phyloP scores from a whole-genome alignment of 495 filamentous ascomycete species.

The Daldinia childiae region DNA sequence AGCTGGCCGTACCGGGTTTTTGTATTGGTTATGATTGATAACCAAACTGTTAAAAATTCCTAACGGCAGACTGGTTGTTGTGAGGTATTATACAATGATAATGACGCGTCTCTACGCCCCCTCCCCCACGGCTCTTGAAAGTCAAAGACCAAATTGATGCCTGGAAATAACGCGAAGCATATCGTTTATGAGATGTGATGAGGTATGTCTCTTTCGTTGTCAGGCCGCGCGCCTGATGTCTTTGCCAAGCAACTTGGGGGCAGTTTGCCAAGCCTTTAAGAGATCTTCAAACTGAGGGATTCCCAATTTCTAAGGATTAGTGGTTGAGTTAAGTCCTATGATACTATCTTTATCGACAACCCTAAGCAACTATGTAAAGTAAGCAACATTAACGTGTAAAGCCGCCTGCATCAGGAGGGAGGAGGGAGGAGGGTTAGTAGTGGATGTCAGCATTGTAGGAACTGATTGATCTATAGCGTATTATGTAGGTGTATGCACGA shows the following conservation, averaged over 20 bases:
- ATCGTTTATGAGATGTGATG: slow-evolving; percentile 1
- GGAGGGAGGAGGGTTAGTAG: neutral
- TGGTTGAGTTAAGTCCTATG: neutral
- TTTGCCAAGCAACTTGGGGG: slow-evolving; percentile 30
- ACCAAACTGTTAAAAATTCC: neutral
- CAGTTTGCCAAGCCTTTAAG: slow-evolving; percentile 30
- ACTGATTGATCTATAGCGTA: neutral
- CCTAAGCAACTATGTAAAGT: neutral
- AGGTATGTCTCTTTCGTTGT: slow-evolving; percentile 5
- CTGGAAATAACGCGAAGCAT: slow-evolving; percentile 2
- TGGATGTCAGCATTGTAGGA: neutral
- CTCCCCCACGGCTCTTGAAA: neutral
- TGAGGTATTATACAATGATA: slow-evolving; percentile 22
- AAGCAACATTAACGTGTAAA: slow-evolving; percentile 16
- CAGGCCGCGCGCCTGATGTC: slow-evolving; percentile 8
- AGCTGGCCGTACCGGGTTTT: neutral
- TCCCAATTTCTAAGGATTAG: slow-evolving; percentile 16
- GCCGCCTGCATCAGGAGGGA: slow-evolving; percentile 9
- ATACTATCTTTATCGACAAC: slow-evolving; percentile 19
- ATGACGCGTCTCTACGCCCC: slow-evolving; percentile 18
- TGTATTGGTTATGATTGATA: neutral
- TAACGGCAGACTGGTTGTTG: neutral
- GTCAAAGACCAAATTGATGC: neutral
- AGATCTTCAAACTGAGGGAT: slow-evolving; percentile 33
- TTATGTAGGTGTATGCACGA: neutral